A percentile compares a stretch with the other conserved stretches of the same genome.
phyloP scores from a whole-genome alignment of 2,329 filamentous ascomycete genomes.

The Fusarium nygamai region DNA sequence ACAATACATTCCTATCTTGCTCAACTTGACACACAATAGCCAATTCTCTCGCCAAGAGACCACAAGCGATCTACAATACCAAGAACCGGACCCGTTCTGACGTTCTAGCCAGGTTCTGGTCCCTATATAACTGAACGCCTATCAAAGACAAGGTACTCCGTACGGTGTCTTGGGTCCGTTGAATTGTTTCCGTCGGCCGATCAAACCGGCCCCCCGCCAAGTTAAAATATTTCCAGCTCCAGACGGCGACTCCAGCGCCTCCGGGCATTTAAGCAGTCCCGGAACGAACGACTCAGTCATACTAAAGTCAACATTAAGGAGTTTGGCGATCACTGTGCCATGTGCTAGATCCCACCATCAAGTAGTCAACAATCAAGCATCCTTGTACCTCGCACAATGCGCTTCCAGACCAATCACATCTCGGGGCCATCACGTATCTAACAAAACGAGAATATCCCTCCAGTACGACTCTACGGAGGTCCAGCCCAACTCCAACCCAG shows the following conservation, averaged over 20 bases:
- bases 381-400: not conserved
- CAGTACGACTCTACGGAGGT: constrained; percentile 6
- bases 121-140: not conserved
- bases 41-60: not conserved
- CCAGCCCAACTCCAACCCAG: constrained; percentile 24
- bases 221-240: constrained; percentile 28
- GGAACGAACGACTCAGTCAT: constrained; percentile 16
- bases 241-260: constrained; percentile 25
- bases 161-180: not conserved
- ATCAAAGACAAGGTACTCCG: not conserved
- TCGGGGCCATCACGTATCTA: constrained; percentile 3
- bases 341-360: constrained; percentile 2
- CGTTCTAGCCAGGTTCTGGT: constrained; percentile 24
- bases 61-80: constrained; percentile 19
- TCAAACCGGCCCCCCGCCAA: constrained; percentile 37
- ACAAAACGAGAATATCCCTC: constrained; percentile 9
- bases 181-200: constrained; percentile 36
- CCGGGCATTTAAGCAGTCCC: not conserved
- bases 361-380: not conserved
- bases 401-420: constrained; percentile 19
- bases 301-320: not conserved
- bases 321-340: not conserved
- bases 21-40: not conserved
- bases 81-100: constrained; percentile 15
- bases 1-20: not conserved